Evolutionary conservation across 495 filamentous ascomycete genomes (phyloP).

Genomic region (Aspergillus ostianus): DNA sequence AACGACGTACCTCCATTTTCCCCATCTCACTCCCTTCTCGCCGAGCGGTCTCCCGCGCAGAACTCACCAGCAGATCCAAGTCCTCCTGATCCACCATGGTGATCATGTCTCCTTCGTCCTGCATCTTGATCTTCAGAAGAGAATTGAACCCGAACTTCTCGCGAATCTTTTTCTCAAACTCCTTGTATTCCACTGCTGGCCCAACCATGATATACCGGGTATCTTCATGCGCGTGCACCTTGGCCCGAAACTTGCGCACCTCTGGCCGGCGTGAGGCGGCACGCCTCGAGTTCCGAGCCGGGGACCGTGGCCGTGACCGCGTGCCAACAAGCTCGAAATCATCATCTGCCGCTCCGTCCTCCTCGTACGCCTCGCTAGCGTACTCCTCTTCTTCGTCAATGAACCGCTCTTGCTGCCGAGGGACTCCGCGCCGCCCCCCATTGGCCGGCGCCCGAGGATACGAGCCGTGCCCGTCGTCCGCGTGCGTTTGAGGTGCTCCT

Average conservation of each 20-base stretch:
- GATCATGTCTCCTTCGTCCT: conserved; percentile 89
- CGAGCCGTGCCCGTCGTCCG: conserved; percentile 69
- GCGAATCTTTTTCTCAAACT: conserved; percentile 72
- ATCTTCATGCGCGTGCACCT: conserved; percentile 82
- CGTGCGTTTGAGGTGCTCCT: conserved; percentile 47
- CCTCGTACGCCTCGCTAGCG: conserved; percentile 65
- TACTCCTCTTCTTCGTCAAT: conserved; percentile 74
- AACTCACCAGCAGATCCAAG: conserved; percentile 76
- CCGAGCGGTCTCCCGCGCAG: conserved; percentile 63
- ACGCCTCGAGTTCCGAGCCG: conserved; percentile 28
- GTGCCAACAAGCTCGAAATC: conserved; percentile 78
- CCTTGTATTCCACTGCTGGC: conserved; percentile 66
- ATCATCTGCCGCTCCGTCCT: conserved; percentile 57
- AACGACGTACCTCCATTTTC: conserved; percentile 84
- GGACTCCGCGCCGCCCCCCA: conserved; percentile 35
- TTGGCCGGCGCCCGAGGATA: conserved; percentile 35
- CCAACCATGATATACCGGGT: conserved; percentile 92
- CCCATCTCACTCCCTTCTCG: conserved; percentile 79
- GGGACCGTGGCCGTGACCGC: conserved; percentile 31
- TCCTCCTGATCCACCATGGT: conserved; percentile 97
- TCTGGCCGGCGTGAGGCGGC: conserved; percentile 37
- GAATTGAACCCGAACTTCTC: conserved; percentile 77
- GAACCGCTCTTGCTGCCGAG: conserved; percentile 52
- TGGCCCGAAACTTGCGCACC: conserved; percentile 71
- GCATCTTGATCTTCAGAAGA: conserved; percentile 79